A percentile compares a stretch with the other conserved stretches of the same genome.
phyloP scores from a whole-genome alignment of 2,329 filamentous ascomycete genomes.

The Fusarium albosuccineum region DNA sequence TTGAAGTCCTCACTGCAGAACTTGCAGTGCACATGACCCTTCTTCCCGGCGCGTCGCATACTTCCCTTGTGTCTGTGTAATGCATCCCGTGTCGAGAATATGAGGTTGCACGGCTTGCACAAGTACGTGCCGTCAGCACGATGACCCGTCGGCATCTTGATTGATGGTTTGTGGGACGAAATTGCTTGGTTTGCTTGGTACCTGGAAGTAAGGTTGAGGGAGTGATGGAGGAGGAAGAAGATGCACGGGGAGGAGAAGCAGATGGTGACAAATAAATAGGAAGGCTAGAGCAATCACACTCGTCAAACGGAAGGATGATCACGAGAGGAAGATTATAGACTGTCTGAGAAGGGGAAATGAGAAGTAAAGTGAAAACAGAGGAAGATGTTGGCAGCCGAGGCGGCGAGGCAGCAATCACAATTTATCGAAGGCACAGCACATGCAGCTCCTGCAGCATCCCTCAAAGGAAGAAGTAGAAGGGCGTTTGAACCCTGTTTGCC shows the following conservation, averaged over 20 bases:
- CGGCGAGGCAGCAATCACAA: too few relatives aligned
- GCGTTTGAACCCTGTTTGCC: too few relatives aligned
- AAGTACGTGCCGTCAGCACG: slow-evolving; percentile 31
- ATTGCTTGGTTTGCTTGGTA: neutral
- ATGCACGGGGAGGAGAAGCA: neutral
- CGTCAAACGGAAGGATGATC: too few relatives aligned
- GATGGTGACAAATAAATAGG: neutral
- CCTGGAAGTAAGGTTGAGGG: too few relatives aligned
- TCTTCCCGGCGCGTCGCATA: slow-evolving; percentile 40
- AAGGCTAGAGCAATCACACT: too few relatives aligned
- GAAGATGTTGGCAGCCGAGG: too few relatives aligned
- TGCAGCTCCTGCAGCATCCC: too few relatives aligned
- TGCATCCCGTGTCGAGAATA: slow-evolving; percentile 44
- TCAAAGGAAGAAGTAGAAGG: too few relatives aligned
- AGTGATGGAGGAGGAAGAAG: neutral
- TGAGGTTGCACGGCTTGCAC: slow-evolving; percentile 49
- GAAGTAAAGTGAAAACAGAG: too few relatives aligned
- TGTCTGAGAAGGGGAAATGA: too few relatives aligned
- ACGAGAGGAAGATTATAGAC: too few relatives aligned
- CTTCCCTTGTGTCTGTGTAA: slow-evolving; percentile 49
- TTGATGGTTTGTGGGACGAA: neutral
- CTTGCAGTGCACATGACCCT: slow-evolving; percentile 54
- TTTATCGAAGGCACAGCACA: too few relatives aligned
- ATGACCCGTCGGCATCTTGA: slow-evolving; percentile 31
- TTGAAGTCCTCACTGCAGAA: slow-evolving; percentile 55